Evolutionary conservation across 352 stramenopile genomes (phyloP), one percentile per base, ranked within the genome.

Genomic region (Phytophthora nicotianae): DNA sequence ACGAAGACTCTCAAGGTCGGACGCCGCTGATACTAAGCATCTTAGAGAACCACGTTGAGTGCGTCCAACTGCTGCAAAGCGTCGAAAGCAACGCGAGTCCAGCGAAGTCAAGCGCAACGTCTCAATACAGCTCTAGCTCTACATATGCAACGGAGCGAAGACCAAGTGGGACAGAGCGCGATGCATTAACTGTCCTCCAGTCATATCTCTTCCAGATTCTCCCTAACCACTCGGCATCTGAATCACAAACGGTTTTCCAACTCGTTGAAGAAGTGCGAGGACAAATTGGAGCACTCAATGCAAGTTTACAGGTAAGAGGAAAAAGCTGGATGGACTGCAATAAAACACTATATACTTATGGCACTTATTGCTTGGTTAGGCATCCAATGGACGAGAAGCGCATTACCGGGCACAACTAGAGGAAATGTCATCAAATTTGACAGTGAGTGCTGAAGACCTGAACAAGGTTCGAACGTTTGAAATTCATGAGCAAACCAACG

Each of bases 1-100:
- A 74, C 10, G 75, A 91, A 63, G 82, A 93, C 45, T 72, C 62
- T 3, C 77, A 84, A 50, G 81, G 82, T 20, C 72, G 80, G 0
- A 88, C 82, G 4, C 79, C 84, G 5, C 54, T 93, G 13, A 72
- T 90, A 16, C 55, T 90, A 10, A 88, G 78, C 14, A 89, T 90
- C 27, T 74, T 93, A 56, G 82, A 89, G 56, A 91, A 89, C 26
- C 79, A 82, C 6, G 65, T 90, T 3, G 75, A 81, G 27, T 90
- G 84, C 35, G 79, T 83, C 3, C 79, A 91, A 40, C 50, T 90
- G 5, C 48, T 93, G 7, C 84, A 93, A 54, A 64, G 27, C 21
- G 48, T 58, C 2, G 59, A 70, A 27, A 68, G 29, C 42, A 66
- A 23, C 11, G 11, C 47, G 5, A 68, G n/a, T 40, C 29, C 41